Conservation (phyloP, 495 filamentous ascomycete genomes). For the Penicillium pulvis region DNA sequence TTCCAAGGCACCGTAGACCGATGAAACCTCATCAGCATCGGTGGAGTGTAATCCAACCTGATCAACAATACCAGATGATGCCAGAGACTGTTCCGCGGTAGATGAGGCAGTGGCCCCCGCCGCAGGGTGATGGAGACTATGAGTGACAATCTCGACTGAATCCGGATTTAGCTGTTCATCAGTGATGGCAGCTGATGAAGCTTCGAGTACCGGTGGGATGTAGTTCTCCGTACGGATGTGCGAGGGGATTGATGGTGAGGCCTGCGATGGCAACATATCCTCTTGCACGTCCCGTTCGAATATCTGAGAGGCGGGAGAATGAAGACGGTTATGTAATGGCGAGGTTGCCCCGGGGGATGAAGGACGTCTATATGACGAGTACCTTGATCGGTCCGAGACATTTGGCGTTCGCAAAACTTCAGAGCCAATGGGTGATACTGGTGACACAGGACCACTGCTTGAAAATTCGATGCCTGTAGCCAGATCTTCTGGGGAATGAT, state of each 20-base stretch:
- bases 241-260: conserved; percentile 69
- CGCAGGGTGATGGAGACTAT: conserved; percentile 78
- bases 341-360: conserved; percentile 52
- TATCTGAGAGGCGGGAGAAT: conserved; percentile 77
- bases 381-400: conserved; percentile 33
- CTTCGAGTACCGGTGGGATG: conserved; percentile 87
- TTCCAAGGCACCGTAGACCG: conserved; percentile 57
- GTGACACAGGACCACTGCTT: conserved; percentile 23
- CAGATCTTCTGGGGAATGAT: conserved; percentile 11
- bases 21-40: conserved; percentile 62
- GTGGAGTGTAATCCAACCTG: conserved; percentile 55
- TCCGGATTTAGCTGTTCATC: conserved; percentile 57
- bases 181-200: conserved; percentile 85
- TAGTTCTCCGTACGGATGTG: conserved; percentile 92
- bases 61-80: conserved; percentile 42
- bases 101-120: conserved; percentile 57
- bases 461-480: conserved; percentile 6
- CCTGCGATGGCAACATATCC: conserved; percentile 58
- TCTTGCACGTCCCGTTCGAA: conserved; percentile 95
- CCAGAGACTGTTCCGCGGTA: conserved; percentile 32
- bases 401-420: conserved; percentile 33
- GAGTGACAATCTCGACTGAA: conserved; percentile 85
- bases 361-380: conserved; percentile 33
- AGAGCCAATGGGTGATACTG: conserved; percentile 38
- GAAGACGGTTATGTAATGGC: conserved; percentile 59